phyloP scores from a whole-genome alignment of 345 rosid species.

The Heritiera fomes region DNA sequence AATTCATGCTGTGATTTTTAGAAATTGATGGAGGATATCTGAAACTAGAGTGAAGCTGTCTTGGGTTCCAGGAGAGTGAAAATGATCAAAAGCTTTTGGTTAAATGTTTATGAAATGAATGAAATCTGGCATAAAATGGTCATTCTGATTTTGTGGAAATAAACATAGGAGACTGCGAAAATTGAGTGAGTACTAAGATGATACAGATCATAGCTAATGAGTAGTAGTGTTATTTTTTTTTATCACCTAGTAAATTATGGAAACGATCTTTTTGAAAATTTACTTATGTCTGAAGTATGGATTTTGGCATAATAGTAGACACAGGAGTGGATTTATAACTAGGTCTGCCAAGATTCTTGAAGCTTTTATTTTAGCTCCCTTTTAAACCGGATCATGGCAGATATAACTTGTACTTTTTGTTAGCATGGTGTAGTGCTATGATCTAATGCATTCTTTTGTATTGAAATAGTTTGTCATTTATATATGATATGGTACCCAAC shows the following conservation, averaged over 20 bases:
- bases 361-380: not conserved
- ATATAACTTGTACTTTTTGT: not conserved
- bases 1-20: not conserved
- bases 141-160: not conserved
- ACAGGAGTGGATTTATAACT: not conserved
- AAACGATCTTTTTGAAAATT: not conserved
- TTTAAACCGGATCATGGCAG: not conserved
- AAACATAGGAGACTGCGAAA: not conserved
- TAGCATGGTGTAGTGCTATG: not conserved
- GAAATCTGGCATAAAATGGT: not conserved
- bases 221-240: not conserved
- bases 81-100: not conserved
- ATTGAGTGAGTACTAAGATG: not conserved
- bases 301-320: conserved; percentile 1
- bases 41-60: not conserved
- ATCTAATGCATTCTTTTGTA: conserved; percentile 1
- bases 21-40: conserved; percentile 6
- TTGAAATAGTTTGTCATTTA: not conserved
- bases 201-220: not conserved
- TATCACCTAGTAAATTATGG: not conserved
- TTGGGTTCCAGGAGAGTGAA: not conserved
- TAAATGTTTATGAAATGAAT: not conserved
- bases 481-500: not conserved
- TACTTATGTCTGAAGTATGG: not conserved
- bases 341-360: not conserved